phyloP scores from a whole-genome alignment of 2,329 filamentous ascomycete species.

The Ascomycota sp. region DNA sequence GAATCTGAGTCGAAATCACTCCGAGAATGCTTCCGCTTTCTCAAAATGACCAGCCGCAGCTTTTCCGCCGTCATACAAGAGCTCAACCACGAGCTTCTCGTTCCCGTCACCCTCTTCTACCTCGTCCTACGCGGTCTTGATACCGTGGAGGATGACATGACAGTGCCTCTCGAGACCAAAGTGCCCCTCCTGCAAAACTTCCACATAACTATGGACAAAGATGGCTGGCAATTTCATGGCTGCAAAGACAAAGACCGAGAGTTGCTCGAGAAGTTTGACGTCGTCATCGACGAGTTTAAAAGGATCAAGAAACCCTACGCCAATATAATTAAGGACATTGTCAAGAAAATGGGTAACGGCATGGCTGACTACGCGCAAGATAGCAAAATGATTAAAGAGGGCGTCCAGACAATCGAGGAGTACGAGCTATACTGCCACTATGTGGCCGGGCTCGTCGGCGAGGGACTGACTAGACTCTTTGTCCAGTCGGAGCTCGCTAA shows the following conservation, averaged over 20 bases:
- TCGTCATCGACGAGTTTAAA: slow-evolving; percentile 70
- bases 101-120: slow-evolving; percentile 84
- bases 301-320: slow-evolving; percentile 71
- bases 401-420: slow-evolving; percentile 65
- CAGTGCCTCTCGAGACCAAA: slow-evolving; percentile 61
- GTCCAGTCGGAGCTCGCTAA: slow-evolving; percentile 76
- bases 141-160: slow-evolving; percentile 99
- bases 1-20: slow-evolving; percentile 55
- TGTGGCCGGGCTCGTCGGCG: slow-evolving; percentile 93
- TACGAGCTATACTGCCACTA: slow-evolving; percentile 98
- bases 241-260: slow-evolving; percentile 92
- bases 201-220: slow-evolving; percentile 53
- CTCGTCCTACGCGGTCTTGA: slow-evolving; percentile 79
- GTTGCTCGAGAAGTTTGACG: slow-evolving; percentile 78
- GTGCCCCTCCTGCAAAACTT: slow-evolving; percentile 74
- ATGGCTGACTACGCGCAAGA: slow-evolving; percentile 94
- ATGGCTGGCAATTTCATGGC: slow-evolving; percentile 78
- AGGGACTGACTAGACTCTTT: slow-evolving; percentile 78
- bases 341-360: slow-evolving; percentile 85
- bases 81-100: slow-evolving; percentile 78
- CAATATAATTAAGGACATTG: slow-evolving; percentile 80
- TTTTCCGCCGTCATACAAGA: slow-evolving; percentile 90
- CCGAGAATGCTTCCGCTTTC: slow-evolving; percentile 66
- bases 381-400: slow-evolving; percentile 58
- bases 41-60: slow-evolving; percentile 77